Percentiles rank a stretch among this genome's conserved stretches.
Conservation (phyloP, 2,329 filamentous ascomycete species). For the Fusarium sp. region DNA sequence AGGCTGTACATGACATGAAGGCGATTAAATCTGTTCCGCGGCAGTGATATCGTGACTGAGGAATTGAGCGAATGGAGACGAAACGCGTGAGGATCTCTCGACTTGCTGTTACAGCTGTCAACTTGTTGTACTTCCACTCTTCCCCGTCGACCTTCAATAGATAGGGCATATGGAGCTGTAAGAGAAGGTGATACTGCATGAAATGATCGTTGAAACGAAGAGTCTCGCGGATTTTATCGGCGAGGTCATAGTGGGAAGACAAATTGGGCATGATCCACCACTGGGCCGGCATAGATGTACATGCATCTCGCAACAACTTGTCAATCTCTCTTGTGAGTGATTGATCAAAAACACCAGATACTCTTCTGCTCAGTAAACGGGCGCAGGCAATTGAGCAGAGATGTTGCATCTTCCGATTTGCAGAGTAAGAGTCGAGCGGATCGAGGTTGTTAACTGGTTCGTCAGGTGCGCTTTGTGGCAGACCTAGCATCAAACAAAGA, state of each 20-base stretch:
- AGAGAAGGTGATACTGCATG: constrained; percentile 58
- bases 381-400: constrained; percentile 53
- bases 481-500: constrained; percentile 57
- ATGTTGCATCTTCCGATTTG: constrained; percentile 56
- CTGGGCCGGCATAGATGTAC: constrained; percentile 50
- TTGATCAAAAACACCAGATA: constrained; percentile 38
- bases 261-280: constrained; percentile 58
- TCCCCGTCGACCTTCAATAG: constrained; percentile 53
- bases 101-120: constrained; percentile 55
- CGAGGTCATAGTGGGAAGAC: constrained; percentile 6
- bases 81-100: constrained; percentile 61
- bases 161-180: constrained; percentile 64
- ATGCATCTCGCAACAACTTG: constrained; percentile 55
- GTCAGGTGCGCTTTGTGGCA: constrained; percentile 54
- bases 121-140: constrained; percentile 57
- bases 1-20: constrained; percentile 58
- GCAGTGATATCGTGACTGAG: constrained; percentile 51
- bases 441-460: constrained; percentile 46
- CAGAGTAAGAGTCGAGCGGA: constrained; percentile 44
- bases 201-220: constrained; percentile 56
- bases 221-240: constrained; percentile 42
- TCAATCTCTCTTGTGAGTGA: constrained; percentile 54
- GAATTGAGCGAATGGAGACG: constrained; percentile 53
- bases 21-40: constrained; percentile 61
- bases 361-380: constrained; percentile 58